Evolutionary conservation across 169 alveolate genomes (phyloP).

Genomic region (Babesia ovis): DNA sequence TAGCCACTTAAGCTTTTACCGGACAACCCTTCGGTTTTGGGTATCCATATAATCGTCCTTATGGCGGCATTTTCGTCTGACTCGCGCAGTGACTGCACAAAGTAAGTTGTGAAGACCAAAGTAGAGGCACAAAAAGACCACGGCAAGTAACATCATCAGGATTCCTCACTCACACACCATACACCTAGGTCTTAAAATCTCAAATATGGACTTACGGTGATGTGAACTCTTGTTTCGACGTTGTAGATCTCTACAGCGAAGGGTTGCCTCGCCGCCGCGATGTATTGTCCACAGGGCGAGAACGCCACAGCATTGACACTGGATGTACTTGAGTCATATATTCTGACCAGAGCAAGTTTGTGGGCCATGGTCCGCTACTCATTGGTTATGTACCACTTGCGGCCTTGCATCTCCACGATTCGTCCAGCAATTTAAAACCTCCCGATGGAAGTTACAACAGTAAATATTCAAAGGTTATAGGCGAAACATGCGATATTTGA

Average conservation of each 20-base stretch:
- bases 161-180: too few relatives aligned
- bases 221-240: constrained; percentile 36
- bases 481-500: constrained; percentile 5
- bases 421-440: background rate
- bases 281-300: constrained; percentile 67
- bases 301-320: constrained; percentile 60
- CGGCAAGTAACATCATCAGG: too few relatives aligned
- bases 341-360: constrained; percentile 54
- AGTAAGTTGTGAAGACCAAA: background rate
- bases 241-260: constrained; percentile 43
- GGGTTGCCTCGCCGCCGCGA: constrained; percentile 60
- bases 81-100: constrained; percentile 55
- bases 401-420: background rate
- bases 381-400: constrained; percentile 3
- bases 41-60: constrained; percentile 57
- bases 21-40: constrained; percentile 18
- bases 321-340: constrained; percentile 34
- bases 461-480: too few relatives aligned
- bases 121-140: background rate
- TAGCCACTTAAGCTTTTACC: constrained; percentile 35
- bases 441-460: too few relatives aligned
- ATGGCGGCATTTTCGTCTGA: constrained; percentile 32
- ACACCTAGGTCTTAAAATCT: too few relatives aligned
- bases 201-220: constrained; percentile 37
- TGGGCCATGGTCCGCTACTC: constrained; percentile 38